These are phyloP conservation scores for Gleditsia sinensis DNA, from an alignment of 306 rosid species.

Conservation along the genomic window DNA sequence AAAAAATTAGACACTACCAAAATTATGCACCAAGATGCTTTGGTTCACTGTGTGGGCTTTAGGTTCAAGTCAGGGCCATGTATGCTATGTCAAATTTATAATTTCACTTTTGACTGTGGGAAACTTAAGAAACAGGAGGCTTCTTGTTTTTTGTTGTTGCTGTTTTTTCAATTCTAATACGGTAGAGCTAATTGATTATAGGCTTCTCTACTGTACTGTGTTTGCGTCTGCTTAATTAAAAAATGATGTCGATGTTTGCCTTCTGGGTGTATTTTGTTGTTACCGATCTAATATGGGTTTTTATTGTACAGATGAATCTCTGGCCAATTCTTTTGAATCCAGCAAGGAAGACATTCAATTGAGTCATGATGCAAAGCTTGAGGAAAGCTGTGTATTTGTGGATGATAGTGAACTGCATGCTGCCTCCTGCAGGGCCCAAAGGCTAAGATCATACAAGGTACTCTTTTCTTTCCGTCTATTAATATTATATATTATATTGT, in stretches of 20 bases:
- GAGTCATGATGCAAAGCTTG: constrained; percentile 49
- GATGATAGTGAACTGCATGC: constrained; percentile 61
- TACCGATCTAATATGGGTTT: constrained; percentile 24
- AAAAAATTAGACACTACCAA: not conserved
- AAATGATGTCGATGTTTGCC: not conserved
- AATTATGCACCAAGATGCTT: not conserved
- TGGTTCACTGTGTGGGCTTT: constrained; percentile 5
- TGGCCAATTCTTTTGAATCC: constrained; percentile 33
- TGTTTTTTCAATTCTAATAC: not conserved
- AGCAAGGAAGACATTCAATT: constrained; percentile 63
- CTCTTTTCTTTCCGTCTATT: constrained; percentile 24
- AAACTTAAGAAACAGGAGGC: not conserved
- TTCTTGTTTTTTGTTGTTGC: not conserved
- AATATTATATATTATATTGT: not conserved
- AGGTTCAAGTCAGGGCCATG: constrained; percentile 17
- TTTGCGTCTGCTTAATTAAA: not conserved
- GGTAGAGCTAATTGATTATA: not conserved
- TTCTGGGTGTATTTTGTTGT: constrained; percentile 11
- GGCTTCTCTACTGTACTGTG: not conserved
- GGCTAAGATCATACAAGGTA: constrained; percentile 77
- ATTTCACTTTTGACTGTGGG: not conserved
- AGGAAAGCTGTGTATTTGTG: constrained; percentile 53
- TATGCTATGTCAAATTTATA: not conserved
- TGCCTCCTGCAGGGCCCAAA: constrained; percentile 56
- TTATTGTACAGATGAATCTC: constrained; percentile 45